Conservation (phyloP, 345 rosid genomes). For the Citrus trifoliata region DNA sequence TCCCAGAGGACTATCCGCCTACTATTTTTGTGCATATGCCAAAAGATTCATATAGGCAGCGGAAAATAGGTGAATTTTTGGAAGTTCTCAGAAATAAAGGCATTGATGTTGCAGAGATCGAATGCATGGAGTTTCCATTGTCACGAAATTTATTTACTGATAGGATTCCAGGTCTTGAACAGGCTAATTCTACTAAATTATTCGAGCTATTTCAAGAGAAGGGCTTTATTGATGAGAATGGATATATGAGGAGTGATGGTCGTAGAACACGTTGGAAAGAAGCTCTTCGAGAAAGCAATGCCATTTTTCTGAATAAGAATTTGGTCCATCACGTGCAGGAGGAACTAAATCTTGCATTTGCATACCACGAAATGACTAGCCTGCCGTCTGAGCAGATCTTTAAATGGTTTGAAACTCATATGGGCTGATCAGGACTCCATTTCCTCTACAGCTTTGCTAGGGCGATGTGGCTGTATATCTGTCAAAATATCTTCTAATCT, state of each 20-base stretch:
- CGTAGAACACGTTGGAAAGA: slow-evolving; percentile 63
- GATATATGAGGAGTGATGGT: slow-evolving; percentile 78
- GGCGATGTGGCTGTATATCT: neutral
- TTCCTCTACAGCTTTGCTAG: neutral
- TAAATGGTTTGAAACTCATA: slow-evolving; percentile 87
- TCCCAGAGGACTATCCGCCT: slow-evolving; percentile 60
- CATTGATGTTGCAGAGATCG: slow-evolving; percentile 71
- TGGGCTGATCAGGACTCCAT: slow-evolving; percentile 28
- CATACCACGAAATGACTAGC: slow-evolving; percentile 96
- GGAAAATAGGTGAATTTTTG: slow-evolving; percentile 53
- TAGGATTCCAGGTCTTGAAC: slow-evolving; percentile 59
- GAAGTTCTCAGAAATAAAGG: slow-evolving; percentile 55
- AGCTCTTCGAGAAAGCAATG: slow-evolving; percentile 37
- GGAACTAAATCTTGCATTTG: slow-evolving; percentile 89
- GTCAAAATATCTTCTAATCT: neutral
- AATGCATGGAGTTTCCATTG: slow-evolving; percentile 67
- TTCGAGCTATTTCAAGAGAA: slow-evolving; percentile 49
- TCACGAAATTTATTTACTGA: slow-evolving; percentile 49
- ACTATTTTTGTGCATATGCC: slow-evolving; percentile 96
- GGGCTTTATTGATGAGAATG: slow-evolving; percentile 65
- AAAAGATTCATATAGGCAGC: slow-evolving; percentile 60
- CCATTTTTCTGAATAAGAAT: slow-evolving; percentile 36
- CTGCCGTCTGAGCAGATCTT: slow-evolving; percentile 77
- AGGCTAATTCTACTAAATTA: slow-evolving; percentile 45
- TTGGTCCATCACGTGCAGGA: slow-evolving; percentile 73